phyloP scores from a whole-genome alignment of 176 grass and related monocot genomes.

The Eleusine coracana region DNA sequence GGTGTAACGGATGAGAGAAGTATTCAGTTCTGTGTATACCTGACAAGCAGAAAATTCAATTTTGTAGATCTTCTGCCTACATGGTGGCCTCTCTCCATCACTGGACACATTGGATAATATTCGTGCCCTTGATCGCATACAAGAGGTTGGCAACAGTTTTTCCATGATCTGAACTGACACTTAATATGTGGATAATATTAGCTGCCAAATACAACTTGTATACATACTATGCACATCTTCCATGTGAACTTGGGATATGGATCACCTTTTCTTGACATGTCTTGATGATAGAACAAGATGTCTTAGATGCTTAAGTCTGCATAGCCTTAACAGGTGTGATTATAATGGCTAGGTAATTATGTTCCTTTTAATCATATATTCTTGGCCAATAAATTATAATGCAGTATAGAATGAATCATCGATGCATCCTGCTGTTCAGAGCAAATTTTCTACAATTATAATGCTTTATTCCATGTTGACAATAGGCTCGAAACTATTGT shows the following conservation, averaged over 20 bases:
- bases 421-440: background rate
- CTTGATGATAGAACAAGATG: background rate
- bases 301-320: constrained; percentile 19
- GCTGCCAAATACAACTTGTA: background rate
- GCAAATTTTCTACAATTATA: background rate
- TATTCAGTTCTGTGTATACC: background rate
- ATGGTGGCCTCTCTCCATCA: constrained; percentile 97
- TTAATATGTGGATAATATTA: constrained; percentile 28
- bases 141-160: constrained; percentile 67
- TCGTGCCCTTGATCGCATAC: constrained; percentile 88
- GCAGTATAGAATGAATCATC: background rate
- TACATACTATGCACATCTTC: constrained; percentile 10
- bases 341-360: background rate
- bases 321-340: constrained; percentile 17
- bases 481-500: background rate
- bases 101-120: constrained; percentile 98
- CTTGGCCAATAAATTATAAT: background rate
- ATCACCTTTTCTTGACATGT: constrained; percentile 21
- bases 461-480: background rate
- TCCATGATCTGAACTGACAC: background rate
- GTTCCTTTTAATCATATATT: background rate
- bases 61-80: constrained; percentile 89
- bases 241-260: constrained; percentile 10
- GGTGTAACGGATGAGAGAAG: constrained; percentile 4
- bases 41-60: constrained; percentile 29